phyloP scores from a whole-genome alignment of 2,329 filamentous ascomycete species.

The Aotearoamyces nothofagi region DNA sequence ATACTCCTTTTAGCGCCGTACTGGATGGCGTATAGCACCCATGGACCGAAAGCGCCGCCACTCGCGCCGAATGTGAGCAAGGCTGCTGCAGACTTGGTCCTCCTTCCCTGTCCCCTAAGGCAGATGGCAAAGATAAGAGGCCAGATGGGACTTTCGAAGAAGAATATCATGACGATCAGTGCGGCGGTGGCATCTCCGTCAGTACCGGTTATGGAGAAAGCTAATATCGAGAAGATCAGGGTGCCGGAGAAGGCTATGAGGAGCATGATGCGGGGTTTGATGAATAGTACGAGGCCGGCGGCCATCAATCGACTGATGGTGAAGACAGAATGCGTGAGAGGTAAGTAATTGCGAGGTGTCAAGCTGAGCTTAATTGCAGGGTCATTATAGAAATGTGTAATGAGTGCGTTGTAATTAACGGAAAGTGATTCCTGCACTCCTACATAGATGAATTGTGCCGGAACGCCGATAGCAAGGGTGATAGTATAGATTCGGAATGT shows the following conservation, averaged over 20 bases:
- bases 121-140: slow-evolving; percentile 70
- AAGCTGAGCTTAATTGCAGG: slow-evolving; percentile 26
- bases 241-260: slow-evolving; percentile 44
- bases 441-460: slow-evolving; percentile 68
- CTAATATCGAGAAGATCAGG: slow-evolving; percentile 34
- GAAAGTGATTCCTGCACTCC: slow-evolving; percentile 55
- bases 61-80: slow-evolving; percentile 41
- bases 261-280: slow-evolving; percentile 56
- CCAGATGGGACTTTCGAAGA: slow-evolving; percentile 73
- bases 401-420: slow-evolving; percentile 40
- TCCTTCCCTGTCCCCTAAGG: slow-evolving; percentile 61
- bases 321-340: slow-evolving; percentile 59
- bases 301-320: slow-evolving; percentile 58
- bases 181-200: slow-evolving; percentile 36
- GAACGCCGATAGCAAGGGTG: slow-evolving; percentile 52
- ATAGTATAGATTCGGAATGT: slow-evolving; percentile 22
- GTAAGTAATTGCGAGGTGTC: slow-evolving; percentile 48
- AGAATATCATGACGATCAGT: slow-evolving; percentile 44
- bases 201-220: neutral
- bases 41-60: slow-evolving; percentile 15
- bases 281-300: slow-evolving; percentile 41
- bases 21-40: slow-evolving; percentile 14
- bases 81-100: slow-evolving; percentile 65
- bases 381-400: slow-evolving; percentile 26
- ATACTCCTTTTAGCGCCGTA: slow-evolving; percentile 4